A percentile compares a stretch with the other conserved stretches of the same genome.
These are phyloP conservation scores for Tulasnella sp. DNA, from an alignment of 768 basidiomycete genomes.

Conservation along the genomic window DNA sequence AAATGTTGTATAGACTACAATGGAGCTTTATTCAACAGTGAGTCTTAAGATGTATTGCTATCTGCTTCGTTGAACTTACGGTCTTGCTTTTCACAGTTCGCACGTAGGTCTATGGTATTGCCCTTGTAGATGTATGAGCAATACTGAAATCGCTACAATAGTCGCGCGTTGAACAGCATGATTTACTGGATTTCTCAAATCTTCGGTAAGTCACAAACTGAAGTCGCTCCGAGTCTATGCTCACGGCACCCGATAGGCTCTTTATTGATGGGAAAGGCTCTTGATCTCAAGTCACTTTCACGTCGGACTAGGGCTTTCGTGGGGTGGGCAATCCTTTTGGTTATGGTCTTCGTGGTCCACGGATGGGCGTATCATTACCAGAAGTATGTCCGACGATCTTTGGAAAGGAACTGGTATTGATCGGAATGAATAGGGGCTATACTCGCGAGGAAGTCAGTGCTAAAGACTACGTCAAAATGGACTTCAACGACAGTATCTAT, in stretches of 20 bases:
- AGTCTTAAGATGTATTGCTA: background rate
- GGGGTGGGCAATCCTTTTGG: constrained; percentile 50
- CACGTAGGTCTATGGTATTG: background rate
- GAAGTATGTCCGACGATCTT: constrained; percentile 31
- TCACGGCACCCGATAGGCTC: constrained; percentile 26
- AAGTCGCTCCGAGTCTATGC: background rate
- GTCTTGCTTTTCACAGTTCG: constrained; percentile 31
- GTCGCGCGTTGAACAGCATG: constrained; percentile 61
- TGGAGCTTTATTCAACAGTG: constrained; percentile 59
- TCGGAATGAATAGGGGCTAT: constrained; percentile 33
- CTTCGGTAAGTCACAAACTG: constrained; percentile 30
- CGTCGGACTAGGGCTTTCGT: constrained; percentile 59
- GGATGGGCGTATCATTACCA: constrained; percentile 70
- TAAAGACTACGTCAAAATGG: constrained; percentile 34
- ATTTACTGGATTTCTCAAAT: constrained; percentile 75
- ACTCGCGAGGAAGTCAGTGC: constrained; percentile 38
- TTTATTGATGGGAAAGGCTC: constrained; percentile 50
- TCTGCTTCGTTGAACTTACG: background rate
- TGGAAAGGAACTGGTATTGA: constrained; percentile 1
- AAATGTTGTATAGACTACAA: constrained; percentile 43
- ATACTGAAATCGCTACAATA: constrained; percentile 20
- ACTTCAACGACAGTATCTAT: constrained; percentile 45
- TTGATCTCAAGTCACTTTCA: constrained; percentile 42
- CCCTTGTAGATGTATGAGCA: background rate
- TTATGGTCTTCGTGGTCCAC: constrained; percentile 55